A percentile compares a stretch with the other conserved stretches of the same genome.
These are phyloP conservation scores for Hippophae gyantsensis DNA, from an alignment of 306 rosid species.

Conservation along the genomic window DNA sequence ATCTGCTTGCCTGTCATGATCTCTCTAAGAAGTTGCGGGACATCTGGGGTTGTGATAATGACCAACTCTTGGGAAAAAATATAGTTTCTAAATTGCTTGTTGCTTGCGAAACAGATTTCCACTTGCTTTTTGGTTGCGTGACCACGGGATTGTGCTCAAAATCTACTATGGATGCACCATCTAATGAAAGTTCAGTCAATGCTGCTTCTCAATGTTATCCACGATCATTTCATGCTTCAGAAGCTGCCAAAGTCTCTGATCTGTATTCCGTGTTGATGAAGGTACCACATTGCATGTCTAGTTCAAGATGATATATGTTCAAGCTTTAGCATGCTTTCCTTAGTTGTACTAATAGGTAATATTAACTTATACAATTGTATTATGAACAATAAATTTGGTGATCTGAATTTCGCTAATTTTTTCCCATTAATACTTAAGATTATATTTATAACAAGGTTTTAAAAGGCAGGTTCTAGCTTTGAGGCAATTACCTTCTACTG, in stretches of 20 bases:
- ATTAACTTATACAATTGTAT: neutral
- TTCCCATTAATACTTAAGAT: neutral
- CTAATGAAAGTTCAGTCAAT: slow-evolving; percentile 36
- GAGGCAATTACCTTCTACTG: too few relatives aligned
- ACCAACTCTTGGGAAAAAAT: slow-evolving; percentile 39
- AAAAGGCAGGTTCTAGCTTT: too few relatives aligned
- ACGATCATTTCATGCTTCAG: slow-evolving; percentile 34
- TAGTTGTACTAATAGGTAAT: neutral
- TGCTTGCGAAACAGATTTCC: slow-evolving; percentile 59
- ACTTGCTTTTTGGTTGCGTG: slow-evolving; percentile 62
- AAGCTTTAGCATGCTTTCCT: neutral
- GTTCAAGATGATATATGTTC: neutral
- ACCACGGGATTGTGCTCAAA: slow-evolving; percentile 30
- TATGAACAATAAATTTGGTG: neutral
- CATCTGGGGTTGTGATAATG: slow-evolving; percentile 50
- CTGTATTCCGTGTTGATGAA: slow-evolving; percentile 52
- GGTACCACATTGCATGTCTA: slow-evolving; percentile 30
- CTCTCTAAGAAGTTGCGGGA: slow-evolving; percentile 64
- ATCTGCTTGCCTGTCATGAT: slow-evolving; percentile 32
- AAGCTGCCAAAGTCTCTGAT: slow-evolving; percentile 57
- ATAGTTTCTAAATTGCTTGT: slow-evolving; percentile 50
- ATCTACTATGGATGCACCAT: slow-evolving; percentile 28
- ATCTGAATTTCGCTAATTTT: neutral
- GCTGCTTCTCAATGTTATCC: slow-evolving; percentile 20
- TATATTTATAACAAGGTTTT: too few relatives aligned